Percentiles rank a stretch among this genome's conserved stretches.
These are phyloP conservation scores for Solanum medicagineum DNA, from an alignment of 257 asterid species.

Conservation along the genomic window DNA sequence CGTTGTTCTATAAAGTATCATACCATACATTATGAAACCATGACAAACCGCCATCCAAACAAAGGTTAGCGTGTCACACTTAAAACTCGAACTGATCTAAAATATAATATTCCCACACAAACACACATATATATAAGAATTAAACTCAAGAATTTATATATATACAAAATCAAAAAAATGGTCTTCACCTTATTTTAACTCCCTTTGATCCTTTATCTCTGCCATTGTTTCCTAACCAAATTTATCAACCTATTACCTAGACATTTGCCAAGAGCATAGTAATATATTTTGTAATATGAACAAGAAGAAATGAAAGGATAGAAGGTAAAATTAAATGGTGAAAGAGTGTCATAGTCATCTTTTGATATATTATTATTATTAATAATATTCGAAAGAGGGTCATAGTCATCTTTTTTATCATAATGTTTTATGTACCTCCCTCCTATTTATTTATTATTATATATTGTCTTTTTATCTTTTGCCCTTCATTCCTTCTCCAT, in stretches of 20 bases:
- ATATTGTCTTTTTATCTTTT: constrained; percentile 40
- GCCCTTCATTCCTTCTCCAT: constrained; percentile 52
- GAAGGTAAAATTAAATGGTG: neutral
- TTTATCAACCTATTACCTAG: neutral
- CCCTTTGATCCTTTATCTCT: neutral
- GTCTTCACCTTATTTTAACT: neutral
- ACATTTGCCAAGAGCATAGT: neutral
- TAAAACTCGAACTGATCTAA: neutral
- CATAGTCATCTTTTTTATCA: constrained; percentile 34
- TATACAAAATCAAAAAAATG: neutral
- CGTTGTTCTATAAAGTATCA: no score
- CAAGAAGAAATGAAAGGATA: neutral
- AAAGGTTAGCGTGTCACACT: neutral
- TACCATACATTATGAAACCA: no score
- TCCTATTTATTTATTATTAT: constrained; percentile 26
- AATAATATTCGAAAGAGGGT: constrained; percentile 34
- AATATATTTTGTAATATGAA: neutral
- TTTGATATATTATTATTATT: constrained; percentile 1
- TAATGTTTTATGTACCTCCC: constrained; percentile 20
- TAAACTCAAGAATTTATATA: neutral
- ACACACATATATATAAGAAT: neutral
- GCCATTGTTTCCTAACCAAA: neutral
- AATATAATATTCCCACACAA: neutral
- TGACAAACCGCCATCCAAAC: no score
- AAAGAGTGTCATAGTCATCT: constrained; percentile 17